phyloP scores from a whole-genome alignment of 2,329 filamentous ascomycete species.

The Plectosphaerella plurivora region DNA sequence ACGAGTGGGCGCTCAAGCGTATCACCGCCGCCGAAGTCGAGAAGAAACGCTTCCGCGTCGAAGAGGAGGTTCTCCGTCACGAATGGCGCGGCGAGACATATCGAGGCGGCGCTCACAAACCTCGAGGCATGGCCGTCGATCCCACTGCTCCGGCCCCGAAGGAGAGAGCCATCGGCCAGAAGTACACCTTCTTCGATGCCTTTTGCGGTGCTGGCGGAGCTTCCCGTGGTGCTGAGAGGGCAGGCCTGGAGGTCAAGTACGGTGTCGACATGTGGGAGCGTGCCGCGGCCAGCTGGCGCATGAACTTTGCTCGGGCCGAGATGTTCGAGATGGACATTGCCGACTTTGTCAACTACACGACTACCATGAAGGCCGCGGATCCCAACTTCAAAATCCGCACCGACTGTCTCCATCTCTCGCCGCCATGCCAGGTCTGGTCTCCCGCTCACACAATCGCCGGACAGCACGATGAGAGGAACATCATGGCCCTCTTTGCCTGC shows the following conservation, averaged over 20 bases:
- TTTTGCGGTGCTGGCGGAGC: conserved; percentile 73
- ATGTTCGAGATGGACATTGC: conserved; percentile 44
- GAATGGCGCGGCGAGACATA: conserved; percentile 34
- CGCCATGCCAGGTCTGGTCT: conserved; percentile 74
- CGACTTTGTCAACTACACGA: conserved; percentile 36
- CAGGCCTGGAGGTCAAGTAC: conserved; percentile 54
- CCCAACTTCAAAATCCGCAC: conserved; percentile 32
- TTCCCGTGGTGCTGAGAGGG: conserved; percentile 55
- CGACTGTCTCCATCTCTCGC: conserved; percentile 71
- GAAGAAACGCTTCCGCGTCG: conserved; percentile 19
- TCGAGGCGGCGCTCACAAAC: conserved; percentile 27
- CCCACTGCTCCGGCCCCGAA: neutral
- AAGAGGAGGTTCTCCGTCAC: conserved; percentile 22
- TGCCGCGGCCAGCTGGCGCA: conserved; percentile 53
- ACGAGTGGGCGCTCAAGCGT: conserved; percentile 31
- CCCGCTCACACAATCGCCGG: conserved; percentile 61
- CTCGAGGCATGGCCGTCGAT: neutral
- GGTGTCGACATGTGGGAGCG: conserved; percentile 58
- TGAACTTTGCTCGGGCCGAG: conserved; percentile 50
- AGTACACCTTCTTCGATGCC: conserved; percentile 65
- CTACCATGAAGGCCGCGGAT: conserved; percentile 1
- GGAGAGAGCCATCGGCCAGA: conserved; percentile 25
- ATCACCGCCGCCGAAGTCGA: conserved; percentile 24
- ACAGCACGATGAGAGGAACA: conserved; percentile 63
- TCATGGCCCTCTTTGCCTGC: conserved; percentile 51